Evolutionary conservation across 192 early-diverging fungal species (phyloP), one percentile per base, ranked within the genome.

Genomic region (Geranomyces variabilis): DNA sequence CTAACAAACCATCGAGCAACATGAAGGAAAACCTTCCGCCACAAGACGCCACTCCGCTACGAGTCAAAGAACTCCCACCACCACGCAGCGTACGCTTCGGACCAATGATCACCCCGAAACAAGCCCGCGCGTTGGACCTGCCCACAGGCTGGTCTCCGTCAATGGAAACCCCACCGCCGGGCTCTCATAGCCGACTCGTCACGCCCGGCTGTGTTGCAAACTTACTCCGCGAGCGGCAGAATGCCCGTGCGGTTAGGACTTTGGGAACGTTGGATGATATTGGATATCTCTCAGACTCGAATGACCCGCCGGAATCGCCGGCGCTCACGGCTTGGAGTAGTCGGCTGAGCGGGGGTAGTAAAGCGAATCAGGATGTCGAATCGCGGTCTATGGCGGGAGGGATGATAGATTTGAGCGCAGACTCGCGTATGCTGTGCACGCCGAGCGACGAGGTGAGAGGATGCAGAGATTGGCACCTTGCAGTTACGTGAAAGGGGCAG

Each of bases 81-180:
- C 46, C 46, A 47, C 12, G 46, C 46, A 19, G n/a, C 15, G 24
- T 24, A 7, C 51, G 51, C 7, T 53, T 26, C 7, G 51, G 51
- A 26, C 51, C 51, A 3, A 53, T 26, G 51, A 60, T 33, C 19
- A 60, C 58, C 22, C 58, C 58, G 28, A 7, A 14, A 7, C 58
- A 60, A 7, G 58, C 58, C 2, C 58, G 58, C 17, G 58, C 17
- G 19, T 26, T 60, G 7, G 26, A 60, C 30, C 1, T 60, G 9
- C 17, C 58, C 4, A 19, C 31, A 7, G 58, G 58, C 4, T 60
- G 58, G 58, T 60, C 58, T 4, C 58, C 58, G 2, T 60, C 58
- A 33, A 31, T 60, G 31, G 58, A 60, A 33, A 60, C 58, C 2
- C 58, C 58, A 33, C 28, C 31, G 30, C 58, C 58, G 17, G 31